phyloP scores from a whole-genome alignment of 2,329 filamentous ascomycete species.

The Calonectria naviculata region DNA sequence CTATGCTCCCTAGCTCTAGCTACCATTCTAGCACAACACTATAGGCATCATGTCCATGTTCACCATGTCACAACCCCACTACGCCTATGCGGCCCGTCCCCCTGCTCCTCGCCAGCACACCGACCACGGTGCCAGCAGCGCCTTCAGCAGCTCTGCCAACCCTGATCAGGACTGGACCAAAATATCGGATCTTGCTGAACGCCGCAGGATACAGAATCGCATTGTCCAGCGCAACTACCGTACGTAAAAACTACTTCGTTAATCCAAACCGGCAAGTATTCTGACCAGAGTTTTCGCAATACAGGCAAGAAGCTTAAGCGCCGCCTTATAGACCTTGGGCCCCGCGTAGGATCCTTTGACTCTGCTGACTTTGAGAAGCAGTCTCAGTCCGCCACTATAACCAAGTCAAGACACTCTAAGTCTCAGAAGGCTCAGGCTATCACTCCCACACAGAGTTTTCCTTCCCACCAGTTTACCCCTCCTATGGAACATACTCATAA shows the following conservation, averaged over 20 bases:
- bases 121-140: slow-evolving; percentile 86
- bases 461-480: slow-evolving; percentile 68
- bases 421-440: slow-evolving; percentile 42
- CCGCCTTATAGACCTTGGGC: slow-evolving; percentile 86
- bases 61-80: slow-evolving; percentile 48
- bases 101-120: slow-evolving; percentile 75
- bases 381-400: slow-evolving; percentile 35
- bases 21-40: slow-evolving; percentile 13
- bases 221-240: slow-evolving; percentile 98
- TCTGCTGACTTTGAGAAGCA: slow-evolving; percentile 55
- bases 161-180: slow-evolving; percentile 99
- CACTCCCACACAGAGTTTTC: slow-evolving; percentile 50
- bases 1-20: slow-evolving; percentile 9
- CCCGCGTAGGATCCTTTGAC: slow-evolving; percentile 71
- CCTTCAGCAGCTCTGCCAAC: slow-evolving; percentile 93
- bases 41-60: slow-evolving; percentile 48
- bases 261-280: slow-evolving; percentile 7
- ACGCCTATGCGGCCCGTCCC: slow-evolving; percentile 45
- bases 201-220: slow-evolving; percentile 94
- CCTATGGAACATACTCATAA: slow-evolving; percentile 73
- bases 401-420: slow-evolving; percentile 47
- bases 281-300: slow-evolving; percentile 24
- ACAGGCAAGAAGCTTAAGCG: slow-evolving; percentile 93
- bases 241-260: slow-evolving; percentile 57
- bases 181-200: slow-evolving; percentile 96